Percentiles rank a stretch among this genome's conserved stretches.
These are phyloP conservation scores for Sporothrix euskadiensis DNA, from an alignment of 2,329 filamentous ascomycete species.

Conservation along the genomic window DNA sequence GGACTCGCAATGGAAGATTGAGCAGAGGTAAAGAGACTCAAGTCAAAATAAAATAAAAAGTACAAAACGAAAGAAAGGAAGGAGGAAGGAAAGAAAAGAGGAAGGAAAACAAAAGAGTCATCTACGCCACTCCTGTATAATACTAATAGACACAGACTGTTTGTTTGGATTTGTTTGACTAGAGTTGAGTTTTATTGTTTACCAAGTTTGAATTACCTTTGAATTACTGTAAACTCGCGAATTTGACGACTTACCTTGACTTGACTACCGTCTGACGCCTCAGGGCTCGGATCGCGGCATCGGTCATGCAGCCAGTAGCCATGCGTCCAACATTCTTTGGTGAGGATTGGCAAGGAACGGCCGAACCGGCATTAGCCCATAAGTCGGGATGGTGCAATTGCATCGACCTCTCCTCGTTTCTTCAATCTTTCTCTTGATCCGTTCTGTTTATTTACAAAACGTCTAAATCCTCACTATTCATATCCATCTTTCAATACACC, in stretches of 20 bases:
- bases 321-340: too few relatives aligned
- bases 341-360: neutral
- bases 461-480: neutral
- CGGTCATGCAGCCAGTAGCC: neutral
- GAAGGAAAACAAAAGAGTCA: neutral
- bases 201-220: neutral
- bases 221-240: neutral
- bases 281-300: constrained; percentile 12
- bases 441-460: neutral
- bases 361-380: neutral
- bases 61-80: neutral
- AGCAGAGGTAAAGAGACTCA: neutral
- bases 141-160: neutral
- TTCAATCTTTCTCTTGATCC: neutral
- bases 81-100: neutral
- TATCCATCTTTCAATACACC: neutral
- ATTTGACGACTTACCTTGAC: neutral
- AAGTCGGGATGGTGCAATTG: neutral
- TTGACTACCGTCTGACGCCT: neutral
- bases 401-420: neutral
- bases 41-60: neutral
- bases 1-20: constrained; percentile 38
- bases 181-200: neutral
- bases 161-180: neutral
- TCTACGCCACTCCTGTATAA: constrained; percentile 6